Evolutionary conservation across 179 eudicot genomes (phyloP).

Genomic region (Beta lomatogona): DNA sequence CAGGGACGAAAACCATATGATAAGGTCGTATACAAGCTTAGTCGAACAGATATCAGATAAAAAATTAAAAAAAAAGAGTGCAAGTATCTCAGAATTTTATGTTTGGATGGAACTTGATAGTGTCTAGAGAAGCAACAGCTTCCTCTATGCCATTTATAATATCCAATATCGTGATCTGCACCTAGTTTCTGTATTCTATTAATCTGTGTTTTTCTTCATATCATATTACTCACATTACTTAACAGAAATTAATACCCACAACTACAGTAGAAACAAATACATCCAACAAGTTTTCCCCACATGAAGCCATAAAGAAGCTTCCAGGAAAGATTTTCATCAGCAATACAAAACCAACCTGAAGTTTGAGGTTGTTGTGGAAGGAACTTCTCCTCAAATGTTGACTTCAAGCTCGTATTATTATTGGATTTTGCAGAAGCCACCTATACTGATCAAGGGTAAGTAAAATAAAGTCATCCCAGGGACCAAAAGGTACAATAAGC

Average conservation of each 20-base stretch:
- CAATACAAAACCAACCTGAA: conserved; percentile 56
- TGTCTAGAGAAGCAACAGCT: not conserved
- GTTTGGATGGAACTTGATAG: not conserved
- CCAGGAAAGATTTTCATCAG: conserved; percentile 1
- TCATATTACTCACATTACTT: not conserved
- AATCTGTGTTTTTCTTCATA: not conserved
- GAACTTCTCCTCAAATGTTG: conserved; percentile 87
- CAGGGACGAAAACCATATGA: too few relatives aligned
- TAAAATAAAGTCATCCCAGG: conserved; percentile 8
- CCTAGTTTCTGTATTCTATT: not conserved
- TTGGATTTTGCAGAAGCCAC: conserved; percentile 95
- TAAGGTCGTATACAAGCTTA: too few relatives aligned
- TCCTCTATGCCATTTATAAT: too few relatives aligned
- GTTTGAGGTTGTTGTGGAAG: conserved; percentile 88
- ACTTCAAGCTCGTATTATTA: conserved; percentile 47
- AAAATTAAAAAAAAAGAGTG: not conserved
- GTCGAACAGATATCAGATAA: not conserved
- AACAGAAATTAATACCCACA: not conserved
- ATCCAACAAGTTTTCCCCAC: not conserved
- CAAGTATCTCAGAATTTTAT: not conserved
- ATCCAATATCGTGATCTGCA: not conserved
- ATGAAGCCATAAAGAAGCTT: too few relatives aligned
- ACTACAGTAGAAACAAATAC: not conserved
- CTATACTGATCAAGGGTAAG: conserved; percentile 67
- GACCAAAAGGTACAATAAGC: too few relatives aligned